Percentiles rank a stretch among this genome's conserved stretches.
Evolutionary conservation across 768 basidiomycete genomes (phyloP).

Genomic region (Auricularia sp.): DNA sequence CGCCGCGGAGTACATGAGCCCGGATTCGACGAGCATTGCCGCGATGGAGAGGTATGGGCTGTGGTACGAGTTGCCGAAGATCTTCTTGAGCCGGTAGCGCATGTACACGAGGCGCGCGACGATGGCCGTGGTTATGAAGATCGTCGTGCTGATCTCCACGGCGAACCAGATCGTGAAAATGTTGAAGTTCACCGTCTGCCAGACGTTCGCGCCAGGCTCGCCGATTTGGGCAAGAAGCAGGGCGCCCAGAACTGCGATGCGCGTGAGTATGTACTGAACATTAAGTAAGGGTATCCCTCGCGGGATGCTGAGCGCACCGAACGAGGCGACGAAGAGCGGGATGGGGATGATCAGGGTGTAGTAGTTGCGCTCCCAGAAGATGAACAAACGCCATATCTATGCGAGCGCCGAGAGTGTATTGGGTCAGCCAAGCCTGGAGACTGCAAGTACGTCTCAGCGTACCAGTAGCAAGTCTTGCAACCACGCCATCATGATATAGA

Average conservation of each 20-base stretch:
- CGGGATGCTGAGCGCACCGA: neutral
- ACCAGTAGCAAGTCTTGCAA: neutral
- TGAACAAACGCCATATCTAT: neutral
- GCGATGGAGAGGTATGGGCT: constrained; percentile 4
- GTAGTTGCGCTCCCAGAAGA: neutral
- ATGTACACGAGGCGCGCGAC: constrained; percentile 19
- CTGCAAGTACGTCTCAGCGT: neutral
- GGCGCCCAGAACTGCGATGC: neutral
- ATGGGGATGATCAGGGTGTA: neutral
- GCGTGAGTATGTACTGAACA: too few species aligned
- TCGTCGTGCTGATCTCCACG: constrained; percentile 23
- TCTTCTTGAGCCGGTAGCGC: constrained; percentile 14
- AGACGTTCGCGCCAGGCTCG: neutral
- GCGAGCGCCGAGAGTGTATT: neutral
- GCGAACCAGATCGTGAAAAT: neutral
- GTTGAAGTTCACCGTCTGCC: neutral
- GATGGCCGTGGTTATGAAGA: constrained; percentile 26
- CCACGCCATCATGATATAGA: neutral
- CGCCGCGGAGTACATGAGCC: constrained; percentile 19
- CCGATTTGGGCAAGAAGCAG: neutral
- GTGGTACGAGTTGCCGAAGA: constrained; percentile 7
- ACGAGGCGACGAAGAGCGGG: neutral
- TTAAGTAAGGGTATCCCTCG: too few species aligned
- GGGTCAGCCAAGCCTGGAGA: neutral
- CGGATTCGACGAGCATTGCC: constrained; percentile 29